phyloP scores from a whole-genome alignment of 371 early-diverging fungal genomes.

The Actinomortierella ambigua region DNA sequence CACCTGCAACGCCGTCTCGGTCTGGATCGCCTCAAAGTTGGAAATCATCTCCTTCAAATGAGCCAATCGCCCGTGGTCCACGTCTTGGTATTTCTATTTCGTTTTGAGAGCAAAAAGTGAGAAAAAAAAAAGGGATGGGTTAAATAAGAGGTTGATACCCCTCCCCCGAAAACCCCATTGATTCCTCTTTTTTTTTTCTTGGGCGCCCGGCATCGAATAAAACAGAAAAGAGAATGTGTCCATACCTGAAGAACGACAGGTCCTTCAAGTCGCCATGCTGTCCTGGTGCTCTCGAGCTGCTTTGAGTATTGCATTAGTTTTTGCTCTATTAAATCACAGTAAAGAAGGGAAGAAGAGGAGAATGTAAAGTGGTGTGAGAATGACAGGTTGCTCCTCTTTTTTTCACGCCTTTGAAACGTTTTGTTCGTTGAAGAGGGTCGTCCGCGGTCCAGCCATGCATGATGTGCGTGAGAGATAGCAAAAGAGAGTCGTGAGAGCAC shows the following conservation, averaged over 20 bases:
- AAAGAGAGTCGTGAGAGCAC: background rate
- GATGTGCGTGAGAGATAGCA: too few relatives aligned
- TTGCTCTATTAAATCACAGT: constrained; percentile 27
- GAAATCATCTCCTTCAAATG: constrained; percentile 46
- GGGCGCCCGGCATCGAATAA: too few relatives aligned
- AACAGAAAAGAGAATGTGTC: background rate
- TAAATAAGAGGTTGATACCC: background rate
- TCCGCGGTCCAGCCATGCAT: too few relatives aligned
- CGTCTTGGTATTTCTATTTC: constrained; percentile 52
- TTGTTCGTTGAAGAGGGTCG: too few relatives aligned
- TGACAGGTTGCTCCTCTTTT: too few relatives aligned
- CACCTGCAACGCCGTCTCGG: constrained; percentile 50
- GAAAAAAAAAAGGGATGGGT: background rate
- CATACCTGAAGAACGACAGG: constrained; percentile 51
- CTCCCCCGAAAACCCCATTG: too few relatives aligned
- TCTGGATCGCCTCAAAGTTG: constrained; percentile 55
- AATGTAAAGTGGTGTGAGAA: too few relatives aligned
- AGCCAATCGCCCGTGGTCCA: constrained; percentile 54
- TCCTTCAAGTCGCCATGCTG: constrained; percentile 52
- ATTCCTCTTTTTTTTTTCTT: background rate
- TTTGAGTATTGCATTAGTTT: constrained; percentile 35
- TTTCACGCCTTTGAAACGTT: too few relatives aligned
- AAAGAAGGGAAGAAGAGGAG: background rate
- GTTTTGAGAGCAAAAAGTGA: background rate
- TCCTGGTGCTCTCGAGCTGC: constrained; percentile 32